Evolutionary conservation across 1,284 basidiomycete genomes (phyloP).

Genomic region (Vanrija pseudolonga): DNA sequence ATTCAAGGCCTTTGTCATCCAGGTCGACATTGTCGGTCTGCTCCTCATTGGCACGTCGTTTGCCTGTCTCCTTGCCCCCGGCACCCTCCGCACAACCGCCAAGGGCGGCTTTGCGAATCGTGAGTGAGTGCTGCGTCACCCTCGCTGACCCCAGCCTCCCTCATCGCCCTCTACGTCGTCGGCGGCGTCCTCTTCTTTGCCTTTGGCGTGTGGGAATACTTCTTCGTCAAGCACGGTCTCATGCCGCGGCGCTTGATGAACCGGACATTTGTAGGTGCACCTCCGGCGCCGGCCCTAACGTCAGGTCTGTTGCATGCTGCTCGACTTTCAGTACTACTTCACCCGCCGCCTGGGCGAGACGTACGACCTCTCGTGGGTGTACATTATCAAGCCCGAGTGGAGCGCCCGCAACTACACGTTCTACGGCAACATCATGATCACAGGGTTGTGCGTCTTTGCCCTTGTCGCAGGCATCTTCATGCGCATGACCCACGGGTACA

Average conservation of each 20-base stretch:
- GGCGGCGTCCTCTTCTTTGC: conserved; percentile 35
- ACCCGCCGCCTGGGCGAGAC: conserved; percentile 36
- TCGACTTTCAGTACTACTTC: conserved; percentile 43
- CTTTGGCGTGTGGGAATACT: conserved; percentile 37
- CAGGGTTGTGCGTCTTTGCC: conserved; percentile 44
- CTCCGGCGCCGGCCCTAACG: conserved; percentile 1
- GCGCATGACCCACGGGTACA: conserved; percentile 50
- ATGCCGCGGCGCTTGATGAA: conserved; percentile 43
- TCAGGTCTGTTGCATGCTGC: conserved; percentile 22
- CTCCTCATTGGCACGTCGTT: conserved; percentile 32
- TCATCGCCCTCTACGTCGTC: conserved; percentile 47
- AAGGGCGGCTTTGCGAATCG: conserved; percentile 31
- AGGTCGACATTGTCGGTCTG: conserved; percentile 33
- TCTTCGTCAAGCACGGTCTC: conserved; percentile 32
- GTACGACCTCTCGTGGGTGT: conserved; percentile 46
- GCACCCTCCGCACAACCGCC: conserved; percentile 29
- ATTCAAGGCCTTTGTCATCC: conserved; percentile 2
- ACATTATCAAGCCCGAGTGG: conserved; percentile 36
- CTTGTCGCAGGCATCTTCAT: conserved; percentile 42
- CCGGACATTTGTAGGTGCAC: conserved; percentile 23
- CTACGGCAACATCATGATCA: conserved; percentile 29
- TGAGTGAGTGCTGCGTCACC: not conserved
- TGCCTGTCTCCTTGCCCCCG: conserved; percentile 37
- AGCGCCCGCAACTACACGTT: conserved; percentile 24
- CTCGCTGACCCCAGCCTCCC: conserved; percentile 18